Conservation (phyloP, 208 protist genomes). For the Acanthamoeba healyi region DNA sequence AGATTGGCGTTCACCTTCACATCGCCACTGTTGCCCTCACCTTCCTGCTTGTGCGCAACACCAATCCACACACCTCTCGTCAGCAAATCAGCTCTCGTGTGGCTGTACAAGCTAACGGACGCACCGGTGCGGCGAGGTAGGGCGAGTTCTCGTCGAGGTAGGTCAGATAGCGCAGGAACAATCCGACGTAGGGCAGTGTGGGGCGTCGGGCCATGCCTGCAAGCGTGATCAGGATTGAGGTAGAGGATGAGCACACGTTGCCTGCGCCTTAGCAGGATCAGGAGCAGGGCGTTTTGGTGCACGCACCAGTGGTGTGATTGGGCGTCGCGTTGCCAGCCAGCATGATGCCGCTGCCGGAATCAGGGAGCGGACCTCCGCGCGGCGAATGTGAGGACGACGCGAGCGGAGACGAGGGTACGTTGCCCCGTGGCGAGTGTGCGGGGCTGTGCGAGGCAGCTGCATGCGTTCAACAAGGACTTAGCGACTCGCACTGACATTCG, state of each 20-base stretch:
- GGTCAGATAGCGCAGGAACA: conserved; percentile 60
- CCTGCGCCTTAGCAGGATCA: background rate
- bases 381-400: background rate
- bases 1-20: conserved; percentile 49
- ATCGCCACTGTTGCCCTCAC: background rate
- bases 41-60: background rate
- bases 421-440: background rate
- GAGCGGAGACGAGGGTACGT: background rate
- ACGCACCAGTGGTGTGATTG: background rate
- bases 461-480: background rate
- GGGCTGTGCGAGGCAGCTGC: background rate
- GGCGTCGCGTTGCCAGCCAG: background rate
- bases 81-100: too few relatives aligned
- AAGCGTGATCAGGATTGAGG: background rate
- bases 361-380: background rate
- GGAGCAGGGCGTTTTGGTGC: background rate
- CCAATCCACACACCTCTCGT: background rate
- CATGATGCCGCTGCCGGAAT: background rate
- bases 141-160: conserved; percentile 66
- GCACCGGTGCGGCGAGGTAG: background rate
- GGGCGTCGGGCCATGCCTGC: background rate
- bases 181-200: conserved; percentile 33
- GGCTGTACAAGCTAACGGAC: too few relatives aligned
- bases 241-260: background rate
- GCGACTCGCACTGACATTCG: background rate